Conservation (phyloP, 352 stramenopile species). For the Phytophthora idaei region DNA sequence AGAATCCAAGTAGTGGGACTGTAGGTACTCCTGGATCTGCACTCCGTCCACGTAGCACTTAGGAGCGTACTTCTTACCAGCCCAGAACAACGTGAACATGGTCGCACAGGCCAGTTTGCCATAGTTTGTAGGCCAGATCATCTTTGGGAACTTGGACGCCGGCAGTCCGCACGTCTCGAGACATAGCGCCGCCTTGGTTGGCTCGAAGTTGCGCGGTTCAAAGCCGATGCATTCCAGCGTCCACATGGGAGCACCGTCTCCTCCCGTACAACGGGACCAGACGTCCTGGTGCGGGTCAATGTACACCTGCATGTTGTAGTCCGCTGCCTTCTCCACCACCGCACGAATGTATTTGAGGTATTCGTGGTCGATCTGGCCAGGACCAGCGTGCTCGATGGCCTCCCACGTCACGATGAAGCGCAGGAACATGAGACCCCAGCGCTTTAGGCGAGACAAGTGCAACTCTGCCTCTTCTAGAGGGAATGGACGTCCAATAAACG, state of each 20-base stretch:
- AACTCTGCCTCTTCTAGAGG: conserved; percentile 75
- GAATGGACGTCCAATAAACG: conserved; percentile 79
- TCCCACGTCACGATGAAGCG: conserved; percentile 91
- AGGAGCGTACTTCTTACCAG: conserved; percentile 71
- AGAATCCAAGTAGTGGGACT: conserved; percentile 86
- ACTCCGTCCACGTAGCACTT: conserved; percentile 69
- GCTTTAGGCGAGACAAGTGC: conserved; percentile 70
- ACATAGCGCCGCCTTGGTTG: conserved; percentile 73
- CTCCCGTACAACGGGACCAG: conserved; percentile 88
- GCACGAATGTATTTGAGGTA: conserved; percentile 83
- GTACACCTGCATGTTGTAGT: conserved; percentile 78
- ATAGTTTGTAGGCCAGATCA: conserved; percentile 93
- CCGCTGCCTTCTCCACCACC: conserved; percentile 59
- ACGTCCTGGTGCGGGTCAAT: conserved; percentile 93
- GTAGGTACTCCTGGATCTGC: conserved; percentile 84
- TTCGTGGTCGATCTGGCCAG: conserved; percentile 77
- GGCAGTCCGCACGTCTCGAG: conserved; percentile 57
- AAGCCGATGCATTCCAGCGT: conserved; percentile 84
- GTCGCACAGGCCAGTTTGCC: conserved; percentile 86
- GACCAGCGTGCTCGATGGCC: conserved; percentile 85
- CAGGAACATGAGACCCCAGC: conserved; percentile 84
- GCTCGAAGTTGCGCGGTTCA: conserved; percentile 70
- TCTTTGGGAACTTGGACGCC: conserved; percentile 73
- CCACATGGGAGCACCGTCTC: conserved; percentile 89
- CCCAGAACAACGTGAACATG: conserved; percentile 93